Evolutionary conservation across 345 rosid species (phyloP), one percentile per base, ranked within the genome.

Genomic region (Bretschneidera sinensis): DNA sequence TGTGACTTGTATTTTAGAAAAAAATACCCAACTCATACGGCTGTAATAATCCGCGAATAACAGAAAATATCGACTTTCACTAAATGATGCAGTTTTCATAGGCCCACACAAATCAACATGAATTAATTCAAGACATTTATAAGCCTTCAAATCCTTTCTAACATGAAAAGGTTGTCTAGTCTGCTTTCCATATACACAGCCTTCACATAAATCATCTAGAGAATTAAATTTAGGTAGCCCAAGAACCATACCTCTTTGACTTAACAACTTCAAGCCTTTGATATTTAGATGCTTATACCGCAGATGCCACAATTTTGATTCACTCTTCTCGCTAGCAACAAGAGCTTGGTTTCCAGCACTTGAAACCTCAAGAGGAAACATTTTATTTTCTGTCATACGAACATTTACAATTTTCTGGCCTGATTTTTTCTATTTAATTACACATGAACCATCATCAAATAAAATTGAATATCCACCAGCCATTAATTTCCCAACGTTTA

Each of bases 61-160:
- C n/a, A n/a, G n/a, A n/a, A n/a, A n/a, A n/a, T n/a, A n/a, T n/a
- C n/a, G n/a, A n/a, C n/a, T n/a, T n/a, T n/a, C n/a, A n/a, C n/a
- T n/a, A n/a, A n/a, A n/a, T n/a, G n/a, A n/a, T n/a, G n/a, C n/a
- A n/a, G n/a, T n/a, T n/a, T n/a, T n/a, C n/a, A n/a, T n/a, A n/a
- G n/a, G n/a, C n/a, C n/a, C n/a, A n/a, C n/a, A n/a, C 35, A 60
- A 51, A 20, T 59, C 53, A n/a, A 21, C 59, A 51, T 59, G 57
- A 3, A 43, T 6, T 2, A 67, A 31, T 47, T 59, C 54, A 59
- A 55, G 61, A 18, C 21, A 13, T 0, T 14, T 47, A 6, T 7
- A 28, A 14, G 48, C 51, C 43, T 68, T 58, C 21, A 56, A 19
- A 52, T 33, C 16, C 55, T n/a, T 56, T 23, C 67, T 62, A 62